Evolutionary conservation across 2,329 filamentous ascomycete genomes (phyloP), one percentile per base, ranked within the genome.

Genomic region (Ophiobolus disseminans): DNA sequence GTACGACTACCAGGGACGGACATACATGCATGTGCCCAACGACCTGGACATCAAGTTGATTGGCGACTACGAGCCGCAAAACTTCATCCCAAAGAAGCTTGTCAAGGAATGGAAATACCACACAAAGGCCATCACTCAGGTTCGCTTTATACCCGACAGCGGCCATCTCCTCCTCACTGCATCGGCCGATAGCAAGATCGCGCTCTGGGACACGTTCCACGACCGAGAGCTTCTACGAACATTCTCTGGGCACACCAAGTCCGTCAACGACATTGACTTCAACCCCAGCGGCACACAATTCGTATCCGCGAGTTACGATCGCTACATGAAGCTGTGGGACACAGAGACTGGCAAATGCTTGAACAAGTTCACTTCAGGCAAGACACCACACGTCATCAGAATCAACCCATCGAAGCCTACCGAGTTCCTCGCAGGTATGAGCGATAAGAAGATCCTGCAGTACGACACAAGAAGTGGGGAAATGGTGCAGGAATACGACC

Each of bases 361-460:
- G 58, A 87, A 85, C 65, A 90, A 91, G 48, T 99, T 96, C 78
- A 91, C 88, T 14, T 96, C 90, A 0, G 93, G 93, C 68, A 96
- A 95, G 78, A 97, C 91, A 11, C 93, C 94, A 4, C 94, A 99
- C 69, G 92, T 96, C 42, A 81, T 99, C 61, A 87, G 90, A 60
- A 97, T 97, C 81, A 96, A 97, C 74, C 92, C 93, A 0, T 84
- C 86, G 39, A 85, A 88, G 58, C 84, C 87, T 7, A 88, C 94
- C 70, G 93, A 97, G 73, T 99, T 99, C 74, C 76, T 99, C 46
- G 92, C 91, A 1, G 94, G 94, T 65, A 95, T 97, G 90, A 94
- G 90, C 28, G 93, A 99, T 75, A 99, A 99, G 80, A 97, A 97
- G 80, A 99, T 99, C 62, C 83, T 99, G 32, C 94, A 99, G 70